Evolutionary conservation across 179 eudicot genomes (phyloP).

Genomic region (Heliamphora pulchella): DNA sequence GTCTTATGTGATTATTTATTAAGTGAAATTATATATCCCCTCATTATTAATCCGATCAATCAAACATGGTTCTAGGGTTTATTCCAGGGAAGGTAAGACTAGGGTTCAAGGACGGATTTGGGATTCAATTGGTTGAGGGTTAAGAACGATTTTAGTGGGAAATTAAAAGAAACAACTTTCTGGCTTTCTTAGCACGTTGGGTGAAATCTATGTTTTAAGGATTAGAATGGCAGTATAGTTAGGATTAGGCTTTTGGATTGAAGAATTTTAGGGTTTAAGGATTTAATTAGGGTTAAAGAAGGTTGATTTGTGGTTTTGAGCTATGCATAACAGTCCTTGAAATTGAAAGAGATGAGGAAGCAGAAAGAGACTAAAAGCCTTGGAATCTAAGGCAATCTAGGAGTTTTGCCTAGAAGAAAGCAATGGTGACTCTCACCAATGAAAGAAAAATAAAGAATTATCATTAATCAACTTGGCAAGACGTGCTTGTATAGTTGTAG

Average conservation of each 20-base stretch:
- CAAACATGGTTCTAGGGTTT: not conserved
- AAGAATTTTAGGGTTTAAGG: not conserved
- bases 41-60: too few relatives aligned
- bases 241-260: not conserved
- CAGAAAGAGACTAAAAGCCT: not conserved
- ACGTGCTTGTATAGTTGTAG: not conserved
- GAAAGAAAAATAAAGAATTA: not conserved
- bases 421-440: not conserved
- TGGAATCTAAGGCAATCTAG: not conserved
- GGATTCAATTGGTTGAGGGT: not conserved
- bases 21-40: too few relatives aligned
- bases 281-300: not conserved
- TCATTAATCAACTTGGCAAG: not conserved
- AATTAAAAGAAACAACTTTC: not conserved
- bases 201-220: constrained; percentile 7
- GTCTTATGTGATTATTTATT: too few relatives aligned
- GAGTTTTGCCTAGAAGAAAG: not conserved
- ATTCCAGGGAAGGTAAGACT: not conserved
- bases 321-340: not conserved
- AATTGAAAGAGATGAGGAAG: not conserved
- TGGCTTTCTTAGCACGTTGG: not conserved
- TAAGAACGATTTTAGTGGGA: not conserved
- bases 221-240: not conserved
- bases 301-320: constrained; percentile 6
- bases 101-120: constrained; percentile 6